phyloP scores from a whole-genome alignment of 305 asterid species.

The Caryopteris hybrid region DNA sequence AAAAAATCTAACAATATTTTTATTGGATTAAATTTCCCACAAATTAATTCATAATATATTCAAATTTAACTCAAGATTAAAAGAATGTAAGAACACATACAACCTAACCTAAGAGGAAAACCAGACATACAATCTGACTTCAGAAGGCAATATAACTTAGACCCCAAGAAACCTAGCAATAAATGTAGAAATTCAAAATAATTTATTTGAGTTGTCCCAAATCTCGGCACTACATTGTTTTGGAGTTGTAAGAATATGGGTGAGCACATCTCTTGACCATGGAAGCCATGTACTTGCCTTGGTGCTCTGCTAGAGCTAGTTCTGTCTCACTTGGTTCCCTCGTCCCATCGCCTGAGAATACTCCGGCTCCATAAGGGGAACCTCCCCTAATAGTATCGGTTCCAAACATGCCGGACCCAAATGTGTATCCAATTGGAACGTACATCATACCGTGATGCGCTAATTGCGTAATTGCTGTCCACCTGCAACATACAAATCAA shows the following conservation, averaged over 20 bases:
- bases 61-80: too few species aligned
- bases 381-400: slow-evolving; percentile 48
- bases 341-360: slow-evolving; percentile 64
- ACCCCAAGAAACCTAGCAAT: too few species aligned
- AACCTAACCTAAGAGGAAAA: not conserved
- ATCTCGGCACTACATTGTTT: not conserved
- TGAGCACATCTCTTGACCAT: slow-evolving; percentile 38
- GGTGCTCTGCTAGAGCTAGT: slow-evolving; percentile 63
- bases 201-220: not conserved
- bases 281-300: slow-evolving; percentile 71
- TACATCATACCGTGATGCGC: slow-evolving; percentile 72
- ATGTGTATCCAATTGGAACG: slow-evolving; percentile 71
- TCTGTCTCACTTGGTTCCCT: slow-evolving; percentile 52
- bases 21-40: too few species aligned
- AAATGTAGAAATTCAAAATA: not conserved
- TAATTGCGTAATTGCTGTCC: slow-evolving; percentile 65
- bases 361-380: slow-evolving; percentile 75
- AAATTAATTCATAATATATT: too few species aligned
- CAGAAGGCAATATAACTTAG: not conserved
- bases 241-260: not conserved
- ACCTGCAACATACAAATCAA: slow-evolving; percentile 28
- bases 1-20: too few species aligned
- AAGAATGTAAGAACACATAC: too few species aligned
- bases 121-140: too few species aligned
- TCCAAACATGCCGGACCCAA: slow-evolving; percentile 65